These are phyloP conservation scores for Lizonia empirigonia DNA, from an alignment of 2,329 filamentous ascomycete genomes.

Conservation along the genomic window DNA sequence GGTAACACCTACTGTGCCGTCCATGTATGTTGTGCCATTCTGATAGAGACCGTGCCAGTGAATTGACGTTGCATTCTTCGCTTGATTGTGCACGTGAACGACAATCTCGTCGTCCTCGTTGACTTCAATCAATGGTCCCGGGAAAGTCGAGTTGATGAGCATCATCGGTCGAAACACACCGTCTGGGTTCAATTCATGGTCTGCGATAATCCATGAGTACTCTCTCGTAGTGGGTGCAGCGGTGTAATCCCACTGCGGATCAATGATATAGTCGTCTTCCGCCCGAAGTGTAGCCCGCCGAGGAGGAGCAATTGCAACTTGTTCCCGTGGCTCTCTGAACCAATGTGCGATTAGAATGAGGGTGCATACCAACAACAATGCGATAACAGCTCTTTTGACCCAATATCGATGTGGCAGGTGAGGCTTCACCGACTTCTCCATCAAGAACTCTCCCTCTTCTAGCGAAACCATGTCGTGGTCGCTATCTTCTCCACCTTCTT, in stretches of 20 bases:
- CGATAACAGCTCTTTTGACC: neutral
- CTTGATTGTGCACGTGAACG: conserved; percentile 63
- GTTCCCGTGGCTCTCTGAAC: neutral
- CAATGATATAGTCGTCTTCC: conserved; percentile 57
- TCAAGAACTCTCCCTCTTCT: neutral
- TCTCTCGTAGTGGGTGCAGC: conserved; percentile 59
- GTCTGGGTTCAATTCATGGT: conserved; percentile 64
- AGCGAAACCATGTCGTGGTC: conserved; percentile 4
- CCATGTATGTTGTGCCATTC: conserved; percentile 50
- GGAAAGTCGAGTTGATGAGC: conserved; percentile 50
- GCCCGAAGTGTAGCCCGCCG: conserved; percentile 22
- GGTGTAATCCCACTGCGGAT: conserved; percentile 61
- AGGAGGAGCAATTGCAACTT: neutral
- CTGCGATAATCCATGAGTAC: conserved; percentile 65
- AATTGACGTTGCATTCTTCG: conserved; percentile 64
- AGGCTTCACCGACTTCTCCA: neutral
- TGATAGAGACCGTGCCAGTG: conserved; percentile 69
- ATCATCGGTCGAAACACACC: conserved; percentile 53
- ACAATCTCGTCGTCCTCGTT: conserved; percentile 70
- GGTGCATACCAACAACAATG: neutral
- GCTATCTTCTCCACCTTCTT: conserved; percentile 14
- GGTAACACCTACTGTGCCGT: conserved; percentile 61
- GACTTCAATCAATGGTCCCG: conserved; percentile 48
- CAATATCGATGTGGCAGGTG: neutral
- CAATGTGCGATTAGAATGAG: neutral